Evolutionary conservation across 371 early-diverging fungal species (phyloP), one percentile per base, ranked within the genome.

Genomic region (Phascolomyces articulosus): DNA sequence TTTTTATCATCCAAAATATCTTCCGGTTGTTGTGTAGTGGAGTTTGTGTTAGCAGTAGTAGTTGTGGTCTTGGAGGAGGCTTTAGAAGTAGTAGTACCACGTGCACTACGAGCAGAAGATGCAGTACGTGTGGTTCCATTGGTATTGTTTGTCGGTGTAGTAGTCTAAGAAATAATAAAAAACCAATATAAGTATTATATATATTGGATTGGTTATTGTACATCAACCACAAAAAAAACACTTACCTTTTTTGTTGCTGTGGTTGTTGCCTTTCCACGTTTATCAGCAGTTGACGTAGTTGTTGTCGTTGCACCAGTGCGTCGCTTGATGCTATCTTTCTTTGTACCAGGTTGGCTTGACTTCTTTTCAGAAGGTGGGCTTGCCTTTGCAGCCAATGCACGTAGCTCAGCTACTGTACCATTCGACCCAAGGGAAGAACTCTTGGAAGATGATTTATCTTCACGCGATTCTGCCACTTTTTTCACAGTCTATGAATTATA

Each of bases 321-420:
- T 48, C 63, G 63, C 28, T 63, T 63, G 31, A 59, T 51, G 40
- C 49, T 40, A 26, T 41, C 55, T 15, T 64, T 64, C 20, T 59
- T 61, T 16, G 57, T 66, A 16, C 40, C 31, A 40, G 24, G 31
- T 23, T 47, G 23, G 23, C 41, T 55, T 34, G 55, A 20, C 13
- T 63, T 54, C 57, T 69, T 65, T 51, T 69, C 57, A 29, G 18
- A 20, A 16, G 62, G 67, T 1, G 47, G 31, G 47, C 48, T 64
- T 34, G 70, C 63, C 55, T 74, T 71, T 1, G 67, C 74, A 34
- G 79, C 72, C 23, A 76, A 40, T 18, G 74, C 77, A 58, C 71
- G 70, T 24, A 76, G 60, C 38, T 74, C 78, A 13, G 71, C 70
- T 6, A 76, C 67, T 4, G 74, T 55, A 18, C 47, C 55, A 40